phyloP scores from a whole-genome alignment of 768 basidiomycete species.

The Harrya chromipes region DNA sequence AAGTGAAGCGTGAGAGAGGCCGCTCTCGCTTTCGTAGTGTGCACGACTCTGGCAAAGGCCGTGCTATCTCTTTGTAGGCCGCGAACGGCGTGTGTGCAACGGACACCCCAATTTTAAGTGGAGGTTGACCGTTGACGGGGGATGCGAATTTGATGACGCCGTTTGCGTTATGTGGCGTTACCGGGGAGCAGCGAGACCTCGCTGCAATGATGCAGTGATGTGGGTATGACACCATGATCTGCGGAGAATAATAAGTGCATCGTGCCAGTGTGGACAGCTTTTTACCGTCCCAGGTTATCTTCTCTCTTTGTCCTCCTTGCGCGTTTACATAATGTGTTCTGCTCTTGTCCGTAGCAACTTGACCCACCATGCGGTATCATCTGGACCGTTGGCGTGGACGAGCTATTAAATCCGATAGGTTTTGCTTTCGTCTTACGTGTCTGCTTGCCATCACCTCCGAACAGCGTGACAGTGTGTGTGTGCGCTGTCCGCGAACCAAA shows the following conservation, averaged over 20 bases:
- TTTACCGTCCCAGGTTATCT: slow-evolving; percentile 3
- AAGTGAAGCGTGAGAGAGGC: slow-evolving; percentile 54
- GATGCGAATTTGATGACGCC: slow-evolving; percentile 26
- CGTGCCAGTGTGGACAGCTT: slow-evolving; percentile 8
- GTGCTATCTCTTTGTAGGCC: slow-evolving; percentile 79
- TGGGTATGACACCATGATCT: slow-evolving; percentile 30
- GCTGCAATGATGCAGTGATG: slow-evolving; percentile 32
- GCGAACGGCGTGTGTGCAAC: slow-evolving; percentile 26
- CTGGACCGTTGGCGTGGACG: slow-evolving; percentile 15
- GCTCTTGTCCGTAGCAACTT: slow-evolving; percentile 3
- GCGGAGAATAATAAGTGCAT: slow-evolving; percentile 23
- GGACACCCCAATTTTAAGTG: slow-evolving; percentile 23
- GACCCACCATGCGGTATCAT: slow-evolving; percentile 4
- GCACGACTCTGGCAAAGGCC: slow-evolving; percentile 64
- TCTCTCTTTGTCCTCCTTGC: slow-evolving; percentile 3
- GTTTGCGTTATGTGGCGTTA: slow-evolving; percentile 30
- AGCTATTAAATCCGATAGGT: slow-evolving; percentile 16
- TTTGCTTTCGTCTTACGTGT: slow-evolving; percentile 17
- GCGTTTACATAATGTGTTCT: slow-evolving; percentile 17
- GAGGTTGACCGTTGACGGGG: slow-evolving; percentile 11
- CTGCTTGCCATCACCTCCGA: slow-evolving; percentile 5
- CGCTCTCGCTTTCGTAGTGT: slow-evolving; percentile 60
- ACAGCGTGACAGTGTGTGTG: no score
- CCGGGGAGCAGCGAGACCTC: slow-evolving; percentile 23
- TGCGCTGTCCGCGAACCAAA: neutral